phyloP scores from a whole-genome alignment of 257 asterid species.

The Salvia rosmarinus region DNA sequence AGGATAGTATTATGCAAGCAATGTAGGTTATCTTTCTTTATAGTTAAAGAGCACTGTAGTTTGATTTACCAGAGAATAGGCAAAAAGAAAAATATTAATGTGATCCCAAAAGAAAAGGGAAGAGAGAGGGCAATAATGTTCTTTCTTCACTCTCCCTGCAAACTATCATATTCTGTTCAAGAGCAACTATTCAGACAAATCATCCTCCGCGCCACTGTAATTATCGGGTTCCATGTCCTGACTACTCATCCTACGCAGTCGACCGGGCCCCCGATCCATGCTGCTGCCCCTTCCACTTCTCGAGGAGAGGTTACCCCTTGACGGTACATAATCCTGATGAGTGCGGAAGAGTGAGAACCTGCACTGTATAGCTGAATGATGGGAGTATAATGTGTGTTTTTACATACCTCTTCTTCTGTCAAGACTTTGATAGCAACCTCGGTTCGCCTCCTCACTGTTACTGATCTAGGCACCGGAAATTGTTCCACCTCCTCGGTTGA shows the following conservation, averaged over 20 bases:
- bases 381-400: not conserved
- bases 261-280: conserved; percentile 44
- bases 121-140: conserved; percentile 6
- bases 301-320: conserved; percentile 45
- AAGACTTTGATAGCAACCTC: conserved; percentile 55
- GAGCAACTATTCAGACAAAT: conserved; percentile 63
- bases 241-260: conserved; percentile 40
- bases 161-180: conserved; percentile 18
- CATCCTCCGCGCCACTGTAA: conserved; percentile 72
- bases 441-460: conserved; percentile 74
- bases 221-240: conserved; percentile 62
- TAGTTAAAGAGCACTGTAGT: not conserved
- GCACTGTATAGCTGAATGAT: not conserved
- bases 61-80: conserved; percentile 2
- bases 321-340: conserved; percentile 56
- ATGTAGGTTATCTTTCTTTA: conserved; percentile 13
- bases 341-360: conserved; percentile 20
- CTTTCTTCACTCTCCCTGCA: conserved; percentile 1
- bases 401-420: conserved; percentile 65
- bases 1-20: conserved; percentile 8
- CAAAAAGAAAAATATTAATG: not conserved
- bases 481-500: conserved; percentile 73
- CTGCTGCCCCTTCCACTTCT: conserved; percentile 51
- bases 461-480: conserved; percentile 68
- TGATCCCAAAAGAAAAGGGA: not conserved